Base-by-base conservation (phyloP, 2,329 filamentous ascomycete genomes). In the Eutypa lata region DNA sequence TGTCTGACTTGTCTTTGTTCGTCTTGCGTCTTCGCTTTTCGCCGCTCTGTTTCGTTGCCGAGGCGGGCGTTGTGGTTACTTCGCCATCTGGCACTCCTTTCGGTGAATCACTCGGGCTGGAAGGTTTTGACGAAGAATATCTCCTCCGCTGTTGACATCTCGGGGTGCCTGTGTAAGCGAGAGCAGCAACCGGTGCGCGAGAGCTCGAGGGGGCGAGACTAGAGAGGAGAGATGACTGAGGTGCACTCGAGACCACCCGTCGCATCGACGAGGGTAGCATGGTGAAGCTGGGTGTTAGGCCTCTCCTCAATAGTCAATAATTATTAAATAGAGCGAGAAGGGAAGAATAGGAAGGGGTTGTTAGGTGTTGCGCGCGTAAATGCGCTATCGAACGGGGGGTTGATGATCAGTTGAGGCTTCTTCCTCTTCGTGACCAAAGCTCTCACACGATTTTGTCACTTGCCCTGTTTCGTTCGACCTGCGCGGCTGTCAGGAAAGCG, bases 91-190 rank as follows among this genome's bases (percentile, higher is more conserved):
- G 66, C n/a, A 78, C 70, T 21, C 76, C 76, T 61, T 74, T 79
- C 26, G 80, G 71, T 10, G 78, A 81, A 61, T 80, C 81, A 56
- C 81, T 80, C n/a, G 81, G 77, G 61, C 78, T 79, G 37, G 81
- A 84, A n/a, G 82, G 80, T 66, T 84, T 85, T 33, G 82, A 84
- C 28, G 82, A 84, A 11, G 82, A 84, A 62, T 75, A 82, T 59
- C 81, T 74, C 61, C 67, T 58, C 52, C 79, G 74, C 69, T 82
- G 80, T 60, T 79, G 78, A 55, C 68, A 61, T 51, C 51, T 66
- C 50, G 72, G 68, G 57, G 68, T 63, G 61, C 73, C 69, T 60
- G 73, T 58, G 55, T 70, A 62, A 51, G 63, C 56, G 59, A 71
- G 54, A 53, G 71, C 60, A 48, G 65, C 64, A 53, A 70, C 64